These are phyloP conservation scores for Colletotrichum cordylinicola DNA, from an alignment of 2,329 filamentous ascomycete genomes.

Conservation along the genomic window DNA sequence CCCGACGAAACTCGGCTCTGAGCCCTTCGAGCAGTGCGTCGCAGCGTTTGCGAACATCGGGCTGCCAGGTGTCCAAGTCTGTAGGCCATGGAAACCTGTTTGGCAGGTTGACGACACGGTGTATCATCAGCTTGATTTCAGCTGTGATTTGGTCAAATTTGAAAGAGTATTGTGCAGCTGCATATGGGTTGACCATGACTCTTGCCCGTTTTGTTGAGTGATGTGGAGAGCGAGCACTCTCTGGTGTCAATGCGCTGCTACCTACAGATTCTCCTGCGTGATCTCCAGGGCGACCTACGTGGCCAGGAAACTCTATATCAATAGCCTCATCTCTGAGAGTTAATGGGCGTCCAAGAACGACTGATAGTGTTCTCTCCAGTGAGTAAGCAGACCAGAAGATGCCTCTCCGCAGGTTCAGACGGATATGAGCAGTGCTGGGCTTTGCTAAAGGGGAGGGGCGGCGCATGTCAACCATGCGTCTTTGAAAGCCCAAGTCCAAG, in stretches of 20 bases:
- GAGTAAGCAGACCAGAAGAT: slow-evolving; percentile 61
- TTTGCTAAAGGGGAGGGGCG: neutral
- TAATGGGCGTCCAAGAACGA: slow-evolving; percentile 61
- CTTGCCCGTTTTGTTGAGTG: neutral
- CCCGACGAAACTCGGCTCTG: neutral
- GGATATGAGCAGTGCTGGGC: slow-evolving; percentile 37
- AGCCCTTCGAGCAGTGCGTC: slow-evolving; percentile 11
- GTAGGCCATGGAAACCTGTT: slow-evolving; percentile 29
- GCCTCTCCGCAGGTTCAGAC: slow-evolving; percentile 57
- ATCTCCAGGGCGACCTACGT: neutral
- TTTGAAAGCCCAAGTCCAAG: slow-evolving; percentile 56
- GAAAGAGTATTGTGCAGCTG: neutral
- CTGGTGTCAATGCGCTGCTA: neutral
- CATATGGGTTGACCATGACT: neutral
- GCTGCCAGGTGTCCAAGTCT: slow-evolving; percentile 26
- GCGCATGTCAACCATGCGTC: slow-evolving; percentile 23
- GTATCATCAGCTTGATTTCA: neutral
- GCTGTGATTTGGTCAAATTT: neutral
- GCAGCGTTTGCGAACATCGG: slow-evolving; percentile 23
- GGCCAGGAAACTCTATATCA: slow-evolving; percentile 38
- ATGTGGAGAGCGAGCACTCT: neutral
- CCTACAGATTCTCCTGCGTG: neutral
- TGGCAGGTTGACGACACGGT: slow-evolving; percentile 26
- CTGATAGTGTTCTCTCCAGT: slow-evolving; percentile 55
- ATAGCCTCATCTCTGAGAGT: slow-evolving; percentile 60